These are phyloP conservation scores for Kwoniella dendrophila DNA, from an alignment of 768 basidiomycete species.

Conservation along the genomic window DNA sequence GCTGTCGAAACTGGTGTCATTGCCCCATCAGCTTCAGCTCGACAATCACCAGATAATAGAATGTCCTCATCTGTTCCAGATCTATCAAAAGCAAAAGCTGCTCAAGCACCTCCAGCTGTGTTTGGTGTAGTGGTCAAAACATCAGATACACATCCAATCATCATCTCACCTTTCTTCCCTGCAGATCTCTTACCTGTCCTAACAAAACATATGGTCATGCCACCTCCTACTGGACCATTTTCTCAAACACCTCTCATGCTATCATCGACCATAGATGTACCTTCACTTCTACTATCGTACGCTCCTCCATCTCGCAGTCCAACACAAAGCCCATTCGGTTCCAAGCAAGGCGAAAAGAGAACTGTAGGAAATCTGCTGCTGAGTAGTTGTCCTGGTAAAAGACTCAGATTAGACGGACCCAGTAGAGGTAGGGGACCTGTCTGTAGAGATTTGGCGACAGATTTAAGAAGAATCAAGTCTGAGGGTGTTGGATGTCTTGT, in stretches of 20 bases:
- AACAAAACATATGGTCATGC: slow-evolving; percentile 33
- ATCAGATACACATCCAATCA: slow-evolving; percentile 78
- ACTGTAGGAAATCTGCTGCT: slow-evolving; percentile 75
- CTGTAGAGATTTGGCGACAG: slow-evolving; percentile 75
- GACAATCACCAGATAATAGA: neutral
- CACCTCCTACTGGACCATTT: slow-evolving; percentile 20
- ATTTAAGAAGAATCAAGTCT: slow-evolving; percentile 72
- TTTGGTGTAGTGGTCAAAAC: slow-evolving; percentile 62
- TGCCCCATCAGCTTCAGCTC: slow-evolving; percentile 17
- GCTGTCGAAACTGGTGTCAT: slow-evolving; percentile 44
- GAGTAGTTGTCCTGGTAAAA: slow-evolving; percentile 93
- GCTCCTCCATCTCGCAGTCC: slow-evolving; percentile 13
- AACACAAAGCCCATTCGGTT: neutral
- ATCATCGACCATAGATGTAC: slow-evolving; percentile 39
- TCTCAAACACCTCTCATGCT: slow-evolving; percentile 21
- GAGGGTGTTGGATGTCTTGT: slow-evolving; percentile 77
- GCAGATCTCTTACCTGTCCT: slow-evolving; percentile 64
- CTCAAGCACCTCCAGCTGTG: slow-evolving; percentile 23
- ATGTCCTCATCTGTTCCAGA: slow-evolving; percentile 31
- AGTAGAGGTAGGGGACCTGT: slow-evolving; percentile 78
- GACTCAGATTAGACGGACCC: slow-evolving; percentile 69
- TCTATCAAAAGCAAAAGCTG: slow-evolving; percentile 11
- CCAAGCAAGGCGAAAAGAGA: neutral
- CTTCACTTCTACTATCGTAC: slow-evolving; percentile 32
- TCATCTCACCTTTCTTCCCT: slow-evolving; percentile 71